phyloP scores from a whole-genome alignment of 768 basidiomycete species.

The Goffeauzyma gilvescens region DNA sequence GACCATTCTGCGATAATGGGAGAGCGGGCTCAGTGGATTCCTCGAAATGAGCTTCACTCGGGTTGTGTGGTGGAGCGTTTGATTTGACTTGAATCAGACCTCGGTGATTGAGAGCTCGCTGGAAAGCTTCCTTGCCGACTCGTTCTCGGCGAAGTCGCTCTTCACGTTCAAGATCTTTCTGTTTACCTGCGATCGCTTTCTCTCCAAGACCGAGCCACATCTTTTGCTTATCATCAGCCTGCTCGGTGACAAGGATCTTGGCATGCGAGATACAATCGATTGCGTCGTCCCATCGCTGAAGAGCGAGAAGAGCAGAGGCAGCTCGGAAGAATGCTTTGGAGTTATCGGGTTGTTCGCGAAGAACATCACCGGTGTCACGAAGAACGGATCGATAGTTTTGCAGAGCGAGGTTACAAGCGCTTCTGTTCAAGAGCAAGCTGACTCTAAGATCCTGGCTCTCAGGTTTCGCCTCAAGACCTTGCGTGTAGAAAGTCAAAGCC shows the following conservation, averaged over 20 bases:
- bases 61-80: conserved; percentile 30
- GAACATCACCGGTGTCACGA: conserved; percentile 58
- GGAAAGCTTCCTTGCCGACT: conserved; percentile 40
- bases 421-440: conserved; percentile 66
- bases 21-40: conserved; percentile 12
- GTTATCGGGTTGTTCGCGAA: conserved; percentile 44
- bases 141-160: conserved; percentile 25
- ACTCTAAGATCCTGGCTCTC: conserved; percentile 37
- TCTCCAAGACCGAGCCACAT: conserved; percentile 37
- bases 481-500: conserved; percentile 72
- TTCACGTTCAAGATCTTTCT: conserved; percentile 33
- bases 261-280: conserved; percentile 62
- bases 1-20: conserved; percentile 9
- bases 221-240: conserved; percentile 40
- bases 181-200: conserved; percentile 21
- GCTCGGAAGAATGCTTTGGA: conserved; percentile 80
- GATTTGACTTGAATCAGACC: conserved; percentile 35
- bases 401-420: conserved; percentile 75
- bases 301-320: conserved; percentile 50
- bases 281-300: conserved; percentile 61
- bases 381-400: conserved; percentile 79
- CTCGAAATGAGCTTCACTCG: conserved; percentile 28
- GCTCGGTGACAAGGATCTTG: conserved; percentile 34
- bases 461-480: conserved; percentile 71
- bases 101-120: conserved; percentile 54